phyloP scores from a whole-genome alignment of 306 rosid genomes.

The Sindora glabra region DNA sequence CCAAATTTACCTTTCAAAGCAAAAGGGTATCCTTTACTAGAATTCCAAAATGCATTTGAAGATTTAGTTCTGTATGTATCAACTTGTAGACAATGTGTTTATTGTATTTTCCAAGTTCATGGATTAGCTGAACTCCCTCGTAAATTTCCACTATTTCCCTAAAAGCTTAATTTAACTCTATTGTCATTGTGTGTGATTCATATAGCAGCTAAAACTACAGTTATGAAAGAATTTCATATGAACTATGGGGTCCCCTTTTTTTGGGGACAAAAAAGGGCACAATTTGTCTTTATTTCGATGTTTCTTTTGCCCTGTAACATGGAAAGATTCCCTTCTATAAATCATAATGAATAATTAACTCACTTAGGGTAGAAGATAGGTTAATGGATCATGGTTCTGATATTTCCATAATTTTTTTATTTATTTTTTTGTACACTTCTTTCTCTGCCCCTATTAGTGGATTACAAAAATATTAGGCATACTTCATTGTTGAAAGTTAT shows the following conservation, averaged over 20 bases:
- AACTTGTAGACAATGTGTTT: not conserved
- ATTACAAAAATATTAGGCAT: not conserved
- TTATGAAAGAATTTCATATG: too few relatives aligned
- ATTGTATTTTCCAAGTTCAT: not conserved
- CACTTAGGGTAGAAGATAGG: slow-evolving; percentile 23
- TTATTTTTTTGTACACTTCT: not conserved
- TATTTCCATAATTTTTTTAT: not conserved
- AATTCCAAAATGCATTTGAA: not conserved
- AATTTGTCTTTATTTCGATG: slow-evolving; percentile 52
- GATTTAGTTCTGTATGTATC: too few relatives aligned
- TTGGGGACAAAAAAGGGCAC: slow-evolving; percentile 3
- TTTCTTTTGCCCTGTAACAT: slow-evolving; percentile 53
- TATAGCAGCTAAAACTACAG: too few relatives aligned
- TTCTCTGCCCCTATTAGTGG: too few relatives aligned
- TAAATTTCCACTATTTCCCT: not conserved
- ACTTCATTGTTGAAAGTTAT: slow-evolving; percentile 20
- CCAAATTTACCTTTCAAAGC: not conserved
- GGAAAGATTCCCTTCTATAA: slow-evolving; percentile 69
- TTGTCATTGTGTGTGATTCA: too few relatives aligned
- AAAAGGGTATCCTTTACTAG: not conserved
- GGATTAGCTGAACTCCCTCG: not conserved
- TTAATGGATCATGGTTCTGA: slow-evolving; percentile 34
- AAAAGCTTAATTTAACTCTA: too few relatives aligned
- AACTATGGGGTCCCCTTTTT: slow-evolving; percentile 10
- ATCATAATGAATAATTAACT: slow-evolving; percentile 38